Evolutionary conservation across 169 alveolate genomes (phyloP), one percentile per base, ranked within the genome.

Genomic region (Eimeria praecox): DNA sequence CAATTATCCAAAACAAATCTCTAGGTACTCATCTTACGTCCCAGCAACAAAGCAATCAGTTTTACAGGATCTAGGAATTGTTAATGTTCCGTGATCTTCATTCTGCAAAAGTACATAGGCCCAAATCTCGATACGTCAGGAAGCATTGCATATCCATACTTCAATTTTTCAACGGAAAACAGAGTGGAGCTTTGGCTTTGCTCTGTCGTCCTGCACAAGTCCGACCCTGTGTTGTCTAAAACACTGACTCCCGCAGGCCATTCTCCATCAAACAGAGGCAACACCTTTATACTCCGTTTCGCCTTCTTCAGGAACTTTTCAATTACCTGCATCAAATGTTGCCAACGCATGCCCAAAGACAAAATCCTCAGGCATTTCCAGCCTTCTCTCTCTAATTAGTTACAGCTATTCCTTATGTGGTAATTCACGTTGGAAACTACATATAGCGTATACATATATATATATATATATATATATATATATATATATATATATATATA

Each of bases 81-180:
- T 38, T 71, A 86, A 54, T 86, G 62, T 27, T 80, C 80, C 42
- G 38, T 54, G 40, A 86, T 75, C 85, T 91, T 82, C 91, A 91
- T 59, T 78, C 80, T 77, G 91, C 95, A 91, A 69, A 91, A 75
- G 85, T 54, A 91, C 83, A 91, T 62, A 40, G 95, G 95, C 66
- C 95, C 95, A 75, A 91, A 91, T 10, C 54, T 82, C 1, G 83
- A 66, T 27, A 66, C 62, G 44, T 91, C 95, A 8, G 95, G 95
- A 27, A 91, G 91, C 90, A 91, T 78, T 27, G 88, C 88, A 27
- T 46, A 77, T 10, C 95, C 95, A 24, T 77, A 38, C 77, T 77
- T 77, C 18, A 44, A 35, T n/a, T 52, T 75, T n/a, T 91, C 95
- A 22, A 91, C 56, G 8, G 59, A 59, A 86, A 86, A 86, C 35